These are phyloP conservation scores for Penicillium capsulatum DNA, from an alignment of 2,329 filamentous ascomycete species.

Conservation along the genomic window DNA sequence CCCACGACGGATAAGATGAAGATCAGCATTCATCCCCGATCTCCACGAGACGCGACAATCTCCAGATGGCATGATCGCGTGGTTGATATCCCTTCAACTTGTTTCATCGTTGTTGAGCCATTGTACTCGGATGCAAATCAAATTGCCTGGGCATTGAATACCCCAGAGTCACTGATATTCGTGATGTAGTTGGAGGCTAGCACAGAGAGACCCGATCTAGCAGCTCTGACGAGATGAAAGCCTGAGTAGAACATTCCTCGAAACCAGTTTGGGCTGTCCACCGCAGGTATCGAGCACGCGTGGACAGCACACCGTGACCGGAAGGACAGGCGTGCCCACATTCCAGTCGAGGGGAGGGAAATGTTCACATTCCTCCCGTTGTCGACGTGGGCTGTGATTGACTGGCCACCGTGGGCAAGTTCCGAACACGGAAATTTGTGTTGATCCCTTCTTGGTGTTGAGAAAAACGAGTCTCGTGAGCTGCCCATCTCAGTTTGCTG, in stretches of 20 bases:
- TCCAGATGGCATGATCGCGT: neutral
- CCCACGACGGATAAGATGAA: constrained; percentile 16
- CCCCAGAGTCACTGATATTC: too few relatives aligned
- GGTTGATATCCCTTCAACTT: too few relatives aligned
- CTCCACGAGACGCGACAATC: constrained; percentile 5
- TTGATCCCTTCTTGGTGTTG: constrained; percentile 4
- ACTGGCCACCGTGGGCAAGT: neutral
- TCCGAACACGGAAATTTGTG: constrained; percentile 6
- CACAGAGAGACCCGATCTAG: too few relatives aligned
- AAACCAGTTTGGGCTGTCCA: neutral
- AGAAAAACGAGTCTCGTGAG: neutral
- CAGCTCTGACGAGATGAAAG: constrained; percentile 3
- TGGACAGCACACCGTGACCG: neutral
- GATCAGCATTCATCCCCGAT: constrained; percentile 12
- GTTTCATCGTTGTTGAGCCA: too few relatives aligned
- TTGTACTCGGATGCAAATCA: too few relatives aligned
- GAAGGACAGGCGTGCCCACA: constrained; percentile 1
- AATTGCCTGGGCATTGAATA: too few relatives aligned
- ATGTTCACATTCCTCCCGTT: constrained; percentile 11
- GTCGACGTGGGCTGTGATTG: neutral
- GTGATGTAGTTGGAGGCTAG: too few relatives aligned
- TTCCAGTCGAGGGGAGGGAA: constrained; percentile 9
- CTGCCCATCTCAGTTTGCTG: neutral
- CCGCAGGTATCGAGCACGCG: neutral
- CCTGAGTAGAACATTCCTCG: constrained; percentile 1